phyloP scores from a whole-genome alignment of 805 yeast species.

The Pichia nakasei region DNA sequence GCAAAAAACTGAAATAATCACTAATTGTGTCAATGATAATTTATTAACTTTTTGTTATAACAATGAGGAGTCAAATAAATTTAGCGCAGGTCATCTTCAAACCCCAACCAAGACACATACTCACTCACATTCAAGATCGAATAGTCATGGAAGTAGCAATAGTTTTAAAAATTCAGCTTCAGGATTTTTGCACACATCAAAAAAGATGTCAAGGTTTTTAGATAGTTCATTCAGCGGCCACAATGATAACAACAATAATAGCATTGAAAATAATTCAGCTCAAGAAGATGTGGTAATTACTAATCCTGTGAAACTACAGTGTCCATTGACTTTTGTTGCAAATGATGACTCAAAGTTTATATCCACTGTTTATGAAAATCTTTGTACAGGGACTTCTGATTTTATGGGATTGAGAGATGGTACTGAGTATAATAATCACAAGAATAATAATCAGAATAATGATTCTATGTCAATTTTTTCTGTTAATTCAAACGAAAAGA shows the following conservation, averaged over 20 bases:
- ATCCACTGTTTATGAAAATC: constrained; percentile 19
- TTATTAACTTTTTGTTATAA: constrained; percentile 49
- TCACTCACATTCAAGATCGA: neutral
- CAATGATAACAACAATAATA: neutral
- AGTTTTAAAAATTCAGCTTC: neutral
- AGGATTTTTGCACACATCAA: constrained; percentile 1
- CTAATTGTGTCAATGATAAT: constrained; percentile 50
- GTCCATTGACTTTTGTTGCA: constrained; percentile 27
- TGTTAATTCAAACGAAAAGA: constrained; percentile 14
- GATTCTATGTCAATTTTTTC: constrained; percentile 21
- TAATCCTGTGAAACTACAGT: constrained; percentile 29
- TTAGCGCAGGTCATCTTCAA: neutral
- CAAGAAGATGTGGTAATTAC: constrained; percentile 25
- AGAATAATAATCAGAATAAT: constrained; percentile 4
- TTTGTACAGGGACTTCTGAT: constrained; percentile 19
- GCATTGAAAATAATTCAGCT: neutral
- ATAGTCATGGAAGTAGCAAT: neutral
- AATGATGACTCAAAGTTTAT: constrained; percentile 24
- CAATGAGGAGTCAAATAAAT: constrained; percentile 12
- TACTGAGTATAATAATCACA: neutral
- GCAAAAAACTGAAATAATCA: constrained; percentile 52
- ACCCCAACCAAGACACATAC: neutral
- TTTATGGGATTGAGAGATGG: constrained; percentile 15
- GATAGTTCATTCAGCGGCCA: constrained; percentile 9
- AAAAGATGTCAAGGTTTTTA: constrained; percentile 16